These are phyloP conservation scores for Pythium dissotocum DNA, from an alignment of 352 stramenopile genomes.

Conservation along the genomic window DNA sequence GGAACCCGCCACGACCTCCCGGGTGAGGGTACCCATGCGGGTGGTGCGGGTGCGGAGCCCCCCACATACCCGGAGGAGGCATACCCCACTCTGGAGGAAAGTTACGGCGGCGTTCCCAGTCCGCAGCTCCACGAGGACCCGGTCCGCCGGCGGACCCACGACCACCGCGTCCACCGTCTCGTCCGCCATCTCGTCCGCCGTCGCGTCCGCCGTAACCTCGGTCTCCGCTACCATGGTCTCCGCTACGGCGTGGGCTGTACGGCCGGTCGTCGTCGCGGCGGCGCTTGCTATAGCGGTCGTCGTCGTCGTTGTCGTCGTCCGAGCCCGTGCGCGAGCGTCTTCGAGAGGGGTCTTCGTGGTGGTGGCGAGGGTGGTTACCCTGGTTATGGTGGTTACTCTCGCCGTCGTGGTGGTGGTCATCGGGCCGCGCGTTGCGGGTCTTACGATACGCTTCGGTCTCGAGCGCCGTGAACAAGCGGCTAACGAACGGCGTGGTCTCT, in stretches of 20 bases:
- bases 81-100: constrained; percentile 71
- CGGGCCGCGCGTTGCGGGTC: not conserved
- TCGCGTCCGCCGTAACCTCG: constrained; percentile 20
- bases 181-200: constrained; percentile 19
- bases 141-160: not conserved
- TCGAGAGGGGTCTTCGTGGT: constrained; percentile 28
- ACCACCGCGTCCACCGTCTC: not conserved
- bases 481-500: constrained; percentile 80
- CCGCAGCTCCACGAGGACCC: constrained; percentile 1
- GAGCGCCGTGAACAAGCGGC: constrained; percentile 66
- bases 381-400: constrained; percentile 28
- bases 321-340: constrained; percentile 38
- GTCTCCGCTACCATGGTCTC: constrained; percentile 10
- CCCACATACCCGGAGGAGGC: constrained; percentile 67
- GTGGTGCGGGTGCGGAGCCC: constrained; percentile 31
- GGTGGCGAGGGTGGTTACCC: constrained; percentile 1
- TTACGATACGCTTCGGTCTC: constrained; percentile 58
- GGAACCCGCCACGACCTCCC: constrained; percentile 35
- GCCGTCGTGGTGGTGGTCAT: constrained; percentile 13
- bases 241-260: constrained; percentile 30
- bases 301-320: constrained; percentile 64
- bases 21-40: constrained; percentile 34
- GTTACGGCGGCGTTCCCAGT: constrained; percentile 49
- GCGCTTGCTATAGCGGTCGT: constrained; percentile 56
- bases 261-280: constrained; percentile 32